phyloP scores from a whole-genome alignment of 805 yeast species.

The Metschnikowia gelsemii region DNA sequence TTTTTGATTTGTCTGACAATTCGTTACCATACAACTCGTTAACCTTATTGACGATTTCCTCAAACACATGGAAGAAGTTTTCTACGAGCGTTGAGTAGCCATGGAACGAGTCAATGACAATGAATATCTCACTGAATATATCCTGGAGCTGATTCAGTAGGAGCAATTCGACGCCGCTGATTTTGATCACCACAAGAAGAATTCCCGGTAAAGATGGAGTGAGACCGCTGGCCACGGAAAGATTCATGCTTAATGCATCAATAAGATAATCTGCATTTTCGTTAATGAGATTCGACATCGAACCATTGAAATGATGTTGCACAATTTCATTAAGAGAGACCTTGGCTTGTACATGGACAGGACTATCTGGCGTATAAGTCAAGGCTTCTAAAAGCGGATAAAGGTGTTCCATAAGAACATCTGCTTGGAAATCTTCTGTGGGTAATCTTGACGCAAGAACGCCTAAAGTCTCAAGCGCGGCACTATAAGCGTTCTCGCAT shows the following conservation, averaged over 20 bases:
- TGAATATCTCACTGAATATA: slow-evolving; percentile 69
- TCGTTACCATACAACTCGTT: slow-evolving; percentile 29
- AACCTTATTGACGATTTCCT: slow-evolving; percentile 54
- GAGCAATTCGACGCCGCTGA: slow-evolving; percentile 68
- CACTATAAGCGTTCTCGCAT: slow-evolving; percentile 31
- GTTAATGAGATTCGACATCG: slow-evolving; percentile 53
- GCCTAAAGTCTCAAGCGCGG: slow-evolving; percentile 49
- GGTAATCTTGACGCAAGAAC: slow-evolving; percentile 24
- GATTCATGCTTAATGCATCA: slow-evolving; percentile 69
- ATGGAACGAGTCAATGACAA: slow-evolving; percentile 78
- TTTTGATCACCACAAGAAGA: slow-evolving; percentile 62
- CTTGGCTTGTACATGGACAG: slow-evolving; percentile 55
- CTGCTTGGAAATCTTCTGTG: slow-evolving; percentile 36
- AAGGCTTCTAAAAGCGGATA: slow-evolving; percentile 72
- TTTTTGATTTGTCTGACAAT: slow-evolving; percentile 7
- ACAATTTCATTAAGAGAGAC: slow-evolving; percentile 47
- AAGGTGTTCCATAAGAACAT: slow-evolving; percentile 66
- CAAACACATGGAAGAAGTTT: slow-evolving; percentile 71
- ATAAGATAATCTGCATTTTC: slow-evolving; percentile 78
- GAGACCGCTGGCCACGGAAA: slow-evolving; percentile 64
- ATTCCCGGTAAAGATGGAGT: slow-evolving; percentile 74
- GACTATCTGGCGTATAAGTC: slow-evolving; percentile 50
- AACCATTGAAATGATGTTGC: slow-evolving; percentile 50
- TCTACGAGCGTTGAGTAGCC: slow-evolving; percentile 72
- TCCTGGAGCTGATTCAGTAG: slow-evolving; percentile 61